These are phyloP conservation scores for Chaetoscypha palmicola DNA, from an alignment of 2,329 filamentous ascomycete species.

Conservation along the genomic window DNA sequence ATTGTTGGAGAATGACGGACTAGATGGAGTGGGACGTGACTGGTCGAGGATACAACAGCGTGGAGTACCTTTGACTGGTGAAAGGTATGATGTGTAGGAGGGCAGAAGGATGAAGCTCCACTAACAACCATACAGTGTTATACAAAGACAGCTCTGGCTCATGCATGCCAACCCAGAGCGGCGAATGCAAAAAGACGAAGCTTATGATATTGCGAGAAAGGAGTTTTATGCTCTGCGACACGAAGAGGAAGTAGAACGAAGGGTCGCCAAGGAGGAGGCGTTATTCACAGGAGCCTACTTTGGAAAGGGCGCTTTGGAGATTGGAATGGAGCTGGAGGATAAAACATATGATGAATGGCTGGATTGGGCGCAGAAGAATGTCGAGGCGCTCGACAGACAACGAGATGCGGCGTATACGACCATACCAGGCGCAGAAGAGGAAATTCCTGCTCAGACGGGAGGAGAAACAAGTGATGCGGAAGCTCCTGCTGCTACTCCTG, in stretches of 20 bases:
- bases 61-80: constrained; percentile 71
- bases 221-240: constrained; percentile 88
- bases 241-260: constrained; percentile 71
- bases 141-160: constrained; percentile 85
- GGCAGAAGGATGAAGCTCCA: neutral
- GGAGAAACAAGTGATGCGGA: neutral
- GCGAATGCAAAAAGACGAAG: constrained; percentile 53
- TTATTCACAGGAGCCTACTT: constrained; percentile 82
- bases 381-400: constrained; percentile 36
- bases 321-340: constrained; percentile 79
- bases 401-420: constrained; percentile 38
- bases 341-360: constrained; percentile 78
- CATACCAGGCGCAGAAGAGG: constrained; percentile 35
- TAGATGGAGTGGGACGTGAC: constrained; percentile 67
- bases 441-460: neutral
- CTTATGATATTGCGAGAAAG: constrained; percentile 80
- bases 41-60: constrained; percentile 74
- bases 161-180: constrained; percentile 64
- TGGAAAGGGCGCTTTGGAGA: constrained; percentile 65
- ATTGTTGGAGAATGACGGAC: constrained; percentile 78
- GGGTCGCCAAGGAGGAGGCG: constrained; percentile 84
- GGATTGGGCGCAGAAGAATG: constrained; percentile 57
- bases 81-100: constrained; percentile 51
- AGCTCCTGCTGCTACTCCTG: too few relatives aligned
- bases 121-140: constrained; percentile 54